phyloP scores from a whole-genome alignment of 2,329 filamentous ascomycete species.

The Pochonia chlamydosporia region DNA sequence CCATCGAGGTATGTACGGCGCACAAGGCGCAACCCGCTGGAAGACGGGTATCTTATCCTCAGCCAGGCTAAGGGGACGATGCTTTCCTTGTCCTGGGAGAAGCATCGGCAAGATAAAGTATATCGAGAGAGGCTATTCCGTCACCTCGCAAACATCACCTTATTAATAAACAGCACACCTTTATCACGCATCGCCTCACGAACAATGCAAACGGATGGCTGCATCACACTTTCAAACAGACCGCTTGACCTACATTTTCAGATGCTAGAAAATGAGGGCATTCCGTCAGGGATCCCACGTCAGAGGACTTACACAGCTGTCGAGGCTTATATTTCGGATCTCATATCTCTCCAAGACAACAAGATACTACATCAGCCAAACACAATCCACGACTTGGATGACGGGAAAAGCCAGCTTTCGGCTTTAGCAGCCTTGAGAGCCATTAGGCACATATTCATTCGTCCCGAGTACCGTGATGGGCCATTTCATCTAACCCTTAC shows the following conservation, averaged over 20 bases:
- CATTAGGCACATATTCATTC: slow-evolving; percentile 18
- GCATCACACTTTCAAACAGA: slow-evolving; percentile 26
- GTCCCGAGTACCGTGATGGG: slow-evolving; percentile 16
- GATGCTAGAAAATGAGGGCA: slow-evolving; percentile 30
- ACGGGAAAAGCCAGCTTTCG: slow-evolving; percentile 24
- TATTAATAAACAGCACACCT: no score
- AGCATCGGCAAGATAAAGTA: slow-evolving; percentile 6
- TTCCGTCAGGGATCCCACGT: no score
- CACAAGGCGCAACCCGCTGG: slow-evolving; percentile 10
- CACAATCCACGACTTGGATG: slow-evolving; percentile 15
- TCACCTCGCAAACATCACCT: slow-evolving; percentile 19
- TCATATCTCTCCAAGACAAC: slow-evolving; percentile 18
- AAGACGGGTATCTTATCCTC: no score
- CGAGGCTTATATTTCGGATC: slow-evolving; percentile 20
- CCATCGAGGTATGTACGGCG: slow-evolving; percentile 9
- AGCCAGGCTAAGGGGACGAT: slow-evolving; percentile 17
- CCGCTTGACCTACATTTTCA: slow-evolving; percentile 23
- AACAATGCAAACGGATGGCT: slow-evolving; percentile 21
- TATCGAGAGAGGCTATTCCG: slow-evolving; percentile 20
- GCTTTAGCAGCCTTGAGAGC: slow-evolving; percentile 16
- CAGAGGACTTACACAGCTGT: no score
- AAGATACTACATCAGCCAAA: slow-evolving; percentile 19
- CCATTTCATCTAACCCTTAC: slow-evolving; percentile 23
- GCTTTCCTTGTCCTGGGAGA: slow-evolving; percentile 21
- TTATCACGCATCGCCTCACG: slow-evolving; percentile 22